phyloP scores from a whole-genome alignment of 2,329 filamentous ascomycete genomes.

The Fusarium torreyae region DNA sequence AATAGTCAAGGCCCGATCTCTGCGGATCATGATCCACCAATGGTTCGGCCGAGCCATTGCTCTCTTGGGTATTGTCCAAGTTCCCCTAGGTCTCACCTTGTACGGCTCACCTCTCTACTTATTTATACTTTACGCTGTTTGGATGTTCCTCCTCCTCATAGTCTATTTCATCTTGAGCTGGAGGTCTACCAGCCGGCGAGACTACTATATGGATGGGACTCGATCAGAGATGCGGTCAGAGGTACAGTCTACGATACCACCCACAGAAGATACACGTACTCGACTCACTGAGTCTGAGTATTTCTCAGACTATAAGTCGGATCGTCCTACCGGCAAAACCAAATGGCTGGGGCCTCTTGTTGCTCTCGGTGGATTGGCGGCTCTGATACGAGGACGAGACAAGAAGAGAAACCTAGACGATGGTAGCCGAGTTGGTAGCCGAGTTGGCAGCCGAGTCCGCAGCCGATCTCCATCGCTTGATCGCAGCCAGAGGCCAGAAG shows the following conservation, averaged over 20 bases:
- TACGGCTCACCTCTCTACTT: conserved; percentile 90
- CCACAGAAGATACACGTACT: conserved; percentile 62
- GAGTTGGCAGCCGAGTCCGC: conserved; percentile 57
- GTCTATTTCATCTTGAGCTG: conserved; percentile 87
- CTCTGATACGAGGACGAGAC: conserved; percentile 62
- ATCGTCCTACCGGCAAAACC: conserved; percentile 52
- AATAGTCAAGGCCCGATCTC: conserved; percentile 64
- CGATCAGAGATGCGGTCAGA: conserved; percentile 72
- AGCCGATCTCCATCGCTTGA: conserved; percentile 58
- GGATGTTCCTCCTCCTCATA: conserved; percentile 79
- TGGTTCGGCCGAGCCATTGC: conserved; percentile 87
- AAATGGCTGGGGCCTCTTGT: conserved; percentile 69
- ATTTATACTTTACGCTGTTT: conserved; percentile 89
- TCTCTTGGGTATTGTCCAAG: conserved; percentile 86
- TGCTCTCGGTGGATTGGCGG: conserved; percentile 66
- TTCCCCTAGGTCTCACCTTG: conserved; percentile 89
- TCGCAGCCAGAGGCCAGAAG: conserved; percentile 62
- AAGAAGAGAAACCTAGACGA: conserved; percentile 57
- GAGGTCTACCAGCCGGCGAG: conserved; percentile 69
- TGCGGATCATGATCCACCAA: conserved; percentile 80
- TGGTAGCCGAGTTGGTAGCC: conserved; percentile 60
- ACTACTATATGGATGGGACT: conserved; percentile 70
- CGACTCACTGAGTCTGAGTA: conserved; percentile 60
- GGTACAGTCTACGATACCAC: conserved; percentile 56
- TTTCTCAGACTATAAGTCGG: conserved; percentile 53